Evolutionary conservation across 2,329 filamentous ascomycete species (phyloP).

Genomic region (Chrysosporium queenslandicum): DNA sequence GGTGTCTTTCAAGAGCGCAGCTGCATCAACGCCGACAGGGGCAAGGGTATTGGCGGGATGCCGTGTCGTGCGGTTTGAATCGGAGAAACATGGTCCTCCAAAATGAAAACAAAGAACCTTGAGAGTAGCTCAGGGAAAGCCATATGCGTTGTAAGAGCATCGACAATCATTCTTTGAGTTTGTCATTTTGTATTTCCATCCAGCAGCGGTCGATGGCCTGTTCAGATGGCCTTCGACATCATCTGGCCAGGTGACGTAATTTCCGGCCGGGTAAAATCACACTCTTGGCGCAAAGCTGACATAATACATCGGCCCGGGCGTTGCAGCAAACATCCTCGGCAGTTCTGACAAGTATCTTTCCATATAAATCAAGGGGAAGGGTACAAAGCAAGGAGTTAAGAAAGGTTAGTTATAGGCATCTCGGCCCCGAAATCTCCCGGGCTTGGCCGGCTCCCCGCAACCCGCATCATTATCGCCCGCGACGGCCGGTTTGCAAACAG

Average conservation of each 20-base stretch:
- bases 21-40: slow-evolving; percentile 1
- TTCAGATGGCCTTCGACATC: too few relatives aligned
- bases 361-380: neutral
- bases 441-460: slow-evolving; percentile 5
- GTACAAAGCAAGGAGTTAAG: neutral
- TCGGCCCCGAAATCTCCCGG: slow-evolving; percentile 11
- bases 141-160: neutral
- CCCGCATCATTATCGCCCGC: neutral
- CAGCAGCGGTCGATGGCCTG: neutral
- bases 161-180: neutral
- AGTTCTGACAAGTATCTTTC: neutral
- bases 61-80: slow-evolving; percentile 1
- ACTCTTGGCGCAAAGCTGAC: neutral
- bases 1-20: neutral
- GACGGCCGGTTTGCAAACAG: neutral
- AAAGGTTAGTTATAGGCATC: neutral
- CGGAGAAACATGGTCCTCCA: slow-evolving; percentile 1
- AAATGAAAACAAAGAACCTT: neutral
- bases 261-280: neutral
- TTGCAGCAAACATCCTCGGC: slow-evolving; percentile 6
- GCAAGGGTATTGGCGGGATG: slow-evolving; percentile 2
- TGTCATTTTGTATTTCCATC: neutral
- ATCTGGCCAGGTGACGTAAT: neutral
- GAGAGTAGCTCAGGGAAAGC: neutral
- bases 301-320: neutral